Percentiles rank a stretch among this genome's conserved stretches.
Evolutionary conservation across 1,284 basidiomycete genomes (phyloP).

Genomic region (Papiliotrema terrestris): DNA sequence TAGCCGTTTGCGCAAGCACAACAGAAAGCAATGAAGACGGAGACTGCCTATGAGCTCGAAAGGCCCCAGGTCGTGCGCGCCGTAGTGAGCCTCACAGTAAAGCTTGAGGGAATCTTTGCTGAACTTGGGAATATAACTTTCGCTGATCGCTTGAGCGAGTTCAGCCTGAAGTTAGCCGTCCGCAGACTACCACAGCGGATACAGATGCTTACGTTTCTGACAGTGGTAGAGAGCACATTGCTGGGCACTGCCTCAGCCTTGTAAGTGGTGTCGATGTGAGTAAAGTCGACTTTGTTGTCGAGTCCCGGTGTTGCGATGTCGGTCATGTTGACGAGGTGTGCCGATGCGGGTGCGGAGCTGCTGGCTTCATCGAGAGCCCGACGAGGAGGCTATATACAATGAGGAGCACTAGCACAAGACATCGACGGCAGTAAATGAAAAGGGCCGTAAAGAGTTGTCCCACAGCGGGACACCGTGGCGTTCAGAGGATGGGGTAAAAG

Average conservation of each 20-base stretch:
- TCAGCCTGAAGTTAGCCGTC: slow-evolving; percentile 11
- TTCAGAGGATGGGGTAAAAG: no score
- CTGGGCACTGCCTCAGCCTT: not conserved
- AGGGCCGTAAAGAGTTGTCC: not conserved
- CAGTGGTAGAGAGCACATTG: not conserved
- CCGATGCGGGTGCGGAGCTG: not conserved
- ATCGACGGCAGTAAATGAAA: not conserved
- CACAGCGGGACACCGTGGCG: no score
- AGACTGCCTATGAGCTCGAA: slow-evolving; percentile 9
- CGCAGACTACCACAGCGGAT: not conserved
- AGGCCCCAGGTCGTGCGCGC: not conserved
- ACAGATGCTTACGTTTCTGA: not conserved
- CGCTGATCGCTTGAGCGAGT: slow-evolving; percentile 15
- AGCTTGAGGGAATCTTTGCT: slow-evolving; percentile 17
- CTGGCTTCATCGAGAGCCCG: no score
- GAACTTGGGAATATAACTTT: slow-evolving; percentile 22
- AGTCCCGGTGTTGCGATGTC: not conserved
- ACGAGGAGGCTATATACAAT: no score
- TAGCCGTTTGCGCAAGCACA: slow-evolving; percentile 38
- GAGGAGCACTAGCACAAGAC: no score
- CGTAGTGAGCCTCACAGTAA: slow-evolving; percentile 16
- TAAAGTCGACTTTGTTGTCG: not conserved
- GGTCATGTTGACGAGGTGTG: not conserved
- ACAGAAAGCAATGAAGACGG: slow-evolving; percentile 28
- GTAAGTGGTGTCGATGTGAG: not conserved